Percentiles rank a stretch among this genome's conserved stretches.
These are phyloP conservation scores for Ceratobasidium papillatum DNA, from an alignment of 1,284 basidiomycete species.

Conservation along the genomic window DNA sequence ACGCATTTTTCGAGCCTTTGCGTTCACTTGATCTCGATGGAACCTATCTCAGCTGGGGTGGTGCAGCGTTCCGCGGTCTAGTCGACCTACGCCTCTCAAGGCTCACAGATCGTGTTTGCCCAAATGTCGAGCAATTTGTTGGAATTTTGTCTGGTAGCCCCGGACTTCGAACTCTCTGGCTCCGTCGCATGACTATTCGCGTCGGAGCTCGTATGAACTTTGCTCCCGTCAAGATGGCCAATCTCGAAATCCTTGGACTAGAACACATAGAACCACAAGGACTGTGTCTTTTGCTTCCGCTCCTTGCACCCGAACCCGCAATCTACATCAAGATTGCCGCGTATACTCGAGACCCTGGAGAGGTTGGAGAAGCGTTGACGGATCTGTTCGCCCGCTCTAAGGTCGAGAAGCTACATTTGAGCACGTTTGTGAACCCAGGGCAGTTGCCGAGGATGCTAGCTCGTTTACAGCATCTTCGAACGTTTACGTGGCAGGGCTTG, in stretches of 20 bases:
- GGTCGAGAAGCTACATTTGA: conserved; percentile 24
- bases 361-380: conserved; percentile 23
- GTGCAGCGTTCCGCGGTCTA: conserved; percentile 7
- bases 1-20: conserved; percentile 25
- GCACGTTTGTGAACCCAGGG: conserved; percentile 29
- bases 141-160: conserved; percentile 13
- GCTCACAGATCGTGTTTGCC: conserved; percentile 15
- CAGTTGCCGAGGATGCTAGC: conserved; percentile 26
- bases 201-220: conserved; percentile 25
- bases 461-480: conserved; percentile 5
- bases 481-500: conserved; percentile 32
- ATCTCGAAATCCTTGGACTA: conserved; percentile 22
- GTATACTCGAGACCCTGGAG: conserved; percentile 27
- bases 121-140: conserved; percentile 29
- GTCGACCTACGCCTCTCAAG: conserved; percentile 34
- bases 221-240: conserved; percentile 10
- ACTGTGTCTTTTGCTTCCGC: conserved; percentile 20
- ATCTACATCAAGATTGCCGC: conserved; percentile 21
- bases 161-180: conserved; percentile 20
- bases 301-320: conserved; percentile 1
- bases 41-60: conserved; percentile 21
- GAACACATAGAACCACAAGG: conserved; percentile 35
- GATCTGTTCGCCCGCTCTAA: conserved; percentile 31
- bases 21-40: conserved; percentile 30
- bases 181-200: conserved; percentile 31